phyloP scores from a whole-genome alignment of 2,329 filamentous ascomycete genomes.

The Aspergillus spinulosporus region DNA sequence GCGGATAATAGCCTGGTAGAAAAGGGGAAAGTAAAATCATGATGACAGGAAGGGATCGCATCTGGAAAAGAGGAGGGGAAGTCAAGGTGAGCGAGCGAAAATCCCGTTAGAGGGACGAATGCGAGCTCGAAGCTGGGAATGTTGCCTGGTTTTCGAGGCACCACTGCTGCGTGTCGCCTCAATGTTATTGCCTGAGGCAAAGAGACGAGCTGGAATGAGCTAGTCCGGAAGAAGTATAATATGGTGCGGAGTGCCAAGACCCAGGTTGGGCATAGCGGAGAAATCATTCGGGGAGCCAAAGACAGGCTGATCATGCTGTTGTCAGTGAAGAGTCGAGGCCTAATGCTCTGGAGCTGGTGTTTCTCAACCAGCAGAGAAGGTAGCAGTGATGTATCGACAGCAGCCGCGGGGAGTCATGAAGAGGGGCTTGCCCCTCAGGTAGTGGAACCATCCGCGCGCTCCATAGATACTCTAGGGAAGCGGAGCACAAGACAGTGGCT shows the following conservation, averaged over 20 bases:
- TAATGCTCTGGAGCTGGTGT: not conserved
- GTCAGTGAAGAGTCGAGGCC: not conserved
- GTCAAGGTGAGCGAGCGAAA: conserved; percentile 4
- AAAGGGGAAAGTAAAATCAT: conserved; percentile 3
- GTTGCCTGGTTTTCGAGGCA: conserved; percentile 13
- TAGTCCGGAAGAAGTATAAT: conserved; percentile 9
- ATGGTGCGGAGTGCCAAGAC: conserved; percentile 3
- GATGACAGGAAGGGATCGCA: not conserved
- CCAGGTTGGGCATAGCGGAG: conserved; percentile 13
- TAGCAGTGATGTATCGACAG: not conserved
- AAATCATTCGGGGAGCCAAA: conserved; percentile 2
- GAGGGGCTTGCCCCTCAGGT: not conserved
- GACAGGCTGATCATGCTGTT: conserved; percentile 2
- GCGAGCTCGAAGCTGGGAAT: conserved; percentile 1
- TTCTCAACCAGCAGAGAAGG: not conserved
- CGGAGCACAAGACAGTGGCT: not conserved
- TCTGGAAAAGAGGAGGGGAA: conserved; percentile 2
- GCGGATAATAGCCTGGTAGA: conserved; percentile 4
- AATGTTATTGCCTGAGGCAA: conserved; percentile 4
- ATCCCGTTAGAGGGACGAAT: conserved; percentile 10
- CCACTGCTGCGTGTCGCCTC: conserved; percentile 1
- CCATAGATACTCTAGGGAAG: not conserved
- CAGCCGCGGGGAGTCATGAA: not conserved
- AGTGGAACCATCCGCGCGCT: conserved; percentile 3
- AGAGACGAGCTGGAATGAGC: not conserved